Evolutionary conservation across 2,329 filamentous ascomycete species (phyloP), one percentile per base, ranked within the genome.

Genomic region (Aureobasidium sp.): DNA sequence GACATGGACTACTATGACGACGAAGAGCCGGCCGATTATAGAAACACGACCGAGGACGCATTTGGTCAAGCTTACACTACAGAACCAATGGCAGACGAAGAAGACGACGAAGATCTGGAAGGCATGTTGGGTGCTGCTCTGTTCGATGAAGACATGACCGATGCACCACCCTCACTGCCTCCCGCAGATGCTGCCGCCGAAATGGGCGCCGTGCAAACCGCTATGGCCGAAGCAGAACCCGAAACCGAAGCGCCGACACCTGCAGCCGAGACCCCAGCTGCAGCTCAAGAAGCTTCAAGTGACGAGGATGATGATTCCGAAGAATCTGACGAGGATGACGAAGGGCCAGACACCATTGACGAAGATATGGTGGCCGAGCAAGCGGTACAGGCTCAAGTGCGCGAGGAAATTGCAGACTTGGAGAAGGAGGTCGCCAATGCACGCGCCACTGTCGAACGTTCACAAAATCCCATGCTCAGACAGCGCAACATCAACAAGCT

Each of bases 331-430:
- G 64, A 65, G 21, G 62, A 59, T 21, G 66, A 64, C 21, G 63
- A 68, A 19, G 65, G 62, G 22, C 66, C 64, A 2, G 68, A 55
- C n/a, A 71, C 70, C n/a, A 64, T 76, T 24, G 76, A 79, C 54
- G 77, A 79, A 30, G 78, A 79, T 48, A 75, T 74, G 3, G 69
- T 70, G 2, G 76, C 73, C 16, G 68, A 69, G 35, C 68, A 74
- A 24, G 71, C 74, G 22, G 70, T 76, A 58, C 64, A 71, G 21
- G 70, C 74, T 38, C 71, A 74, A 56, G 65, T 74, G 24, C 68
- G 70, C 44, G 75, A 77, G 54, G 77, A 81, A 63, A 78, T 82
- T 49, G 71, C 70, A 4, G 78, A 80, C 61, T 59, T 81, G 58
- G 72, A 80, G 63, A 69, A 70, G 41, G 71, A 76, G 55, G 71